Conservation (phyloP, 2,329 filamentous ascomycete species). For the Penicillium decumbens region DNA sequence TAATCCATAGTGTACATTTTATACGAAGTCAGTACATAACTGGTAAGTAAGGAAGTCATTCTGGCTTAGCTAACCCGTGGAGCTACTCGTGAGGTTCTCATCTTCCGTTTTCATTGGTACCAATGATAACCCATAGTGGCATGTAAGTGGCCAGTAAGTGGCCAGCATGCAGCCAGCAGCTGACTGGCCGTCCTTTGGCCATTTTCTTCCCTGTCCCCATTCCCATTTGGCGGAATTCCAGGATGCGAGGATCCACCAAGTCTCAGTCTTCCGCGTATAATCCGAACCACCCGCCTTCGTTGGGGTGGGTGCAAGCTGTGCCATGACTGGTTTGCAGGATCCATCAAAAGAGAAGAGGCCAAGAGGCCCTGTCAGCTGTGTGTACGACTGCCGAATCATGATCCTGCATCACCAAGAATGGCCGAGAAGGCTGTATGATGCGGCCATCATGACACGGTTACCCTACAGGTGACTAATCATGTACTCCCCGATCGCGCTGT, state of each 20-base stretch:
- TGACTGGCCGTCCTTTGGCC: slow-evolving; percentile 5
- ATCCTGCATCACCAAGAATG: slow-evolving; percentile 1
- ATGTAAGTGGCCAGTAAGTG: slow-evolving; percentile 1
- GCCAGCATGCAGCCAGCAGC: neutral
- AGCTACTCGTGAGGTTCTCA: neutral
- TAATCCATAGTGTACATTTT: slow-evolving; percentile 5
- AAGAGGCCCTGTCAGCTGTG: neutral
- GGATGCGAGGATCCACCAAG: slow-evolving; percentile 18
- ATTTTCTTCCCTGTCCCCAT: neutral
- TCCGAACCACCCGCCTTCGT: slow-evolving; percentile 20
- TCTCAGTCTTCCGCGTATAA: slow-evolving; percentile 20
- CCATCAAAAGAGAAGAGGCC: neutral
- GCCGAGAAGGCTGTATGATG: slow-evolving; percentile 2
- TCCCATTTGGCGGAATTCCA: slow-evolving; percentile 14
- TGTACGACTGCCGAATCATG: slow-evolving; percentile 1
- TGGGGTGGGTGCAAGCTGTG: neutral
- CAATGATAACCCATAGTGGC: neutral
- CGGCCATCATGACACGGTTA: slow-evolving; percentile 20
- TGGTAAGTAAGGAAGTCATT: slow-evolving; percentile 8
- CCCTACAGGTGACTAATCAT: slow-evolving; percentile 15
- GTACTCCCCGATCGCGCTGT: slow-evolving; percentile 18
- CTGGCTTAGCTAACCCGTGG: neutral
- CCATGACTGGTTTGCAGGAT: neutral
- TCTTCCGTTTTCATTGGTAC: neutral
- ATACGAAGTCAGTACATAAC: neutral